phyloP scores from a whole-genome alignment of 1,139 yeast species.

The Suhomyces maxii region DNA sequence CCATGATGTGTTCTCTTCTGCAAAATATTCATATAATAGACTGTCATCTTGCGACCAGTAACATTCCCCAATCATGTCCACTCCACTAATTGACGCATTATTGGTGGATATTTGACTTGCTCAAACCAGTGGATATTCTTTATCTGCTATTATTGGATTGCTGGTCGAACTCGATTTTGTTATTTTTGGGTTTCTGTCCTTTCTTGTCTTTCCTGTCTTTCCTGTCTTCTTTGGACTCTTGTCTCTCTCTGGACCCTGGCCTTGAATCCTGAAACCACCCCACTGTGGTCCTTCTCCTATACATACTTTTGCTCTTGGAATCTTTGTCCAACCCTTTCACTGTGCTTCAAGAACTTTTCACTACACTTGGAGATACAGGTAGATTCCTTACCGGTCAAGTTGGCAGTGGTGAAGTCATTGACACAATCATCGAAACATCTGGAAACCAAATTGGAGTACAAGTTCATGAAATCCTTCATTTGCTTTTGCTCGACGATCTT shows the following conservation, averaged over 20 bases:
- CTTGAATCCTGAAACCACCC: neutral
- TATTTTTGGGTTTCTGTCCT: no score
- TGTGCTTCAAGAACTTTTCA: constrained; percentile 95
- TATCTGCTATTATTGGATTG: no score
- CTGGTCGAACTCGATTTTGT: no score
- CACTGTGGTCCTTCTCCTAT: neutral
- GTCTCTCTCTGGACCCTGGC: neutral
- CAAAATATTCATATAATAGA: no score
- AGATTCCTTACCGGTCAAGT: constrained; percentile 80
- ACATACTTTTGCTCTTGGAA: constrained; percentile 90
- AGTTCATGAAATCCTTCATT: constrained; percentile 98
- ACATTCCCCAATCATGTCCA: no score
- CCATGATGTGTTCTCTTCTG: no score
- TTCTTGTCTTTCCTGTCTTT: no score
- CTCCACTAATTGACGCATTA: no score
- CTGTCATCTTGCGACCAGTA: no score
- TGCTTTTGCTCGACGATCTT: constrained; percentile 95
- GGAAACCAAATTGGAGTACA: constrained; percentile 90
- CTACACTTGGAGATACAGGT: constrained; percentile 88
- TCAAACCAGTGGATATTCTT: no score
- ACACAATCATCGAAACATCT: constrained; percentile 98
- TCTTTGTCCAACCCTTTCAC: constrained; percentile 97
- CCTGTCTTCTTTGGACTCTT: neutral
- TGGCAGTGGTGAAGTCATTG: constrained; percentile 93
- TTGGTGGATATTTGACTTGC: no score